Evolutionary conservation across 202 grass and related monocot species (phyloP).

Genomic region (Digitaria exilis): DNA sequence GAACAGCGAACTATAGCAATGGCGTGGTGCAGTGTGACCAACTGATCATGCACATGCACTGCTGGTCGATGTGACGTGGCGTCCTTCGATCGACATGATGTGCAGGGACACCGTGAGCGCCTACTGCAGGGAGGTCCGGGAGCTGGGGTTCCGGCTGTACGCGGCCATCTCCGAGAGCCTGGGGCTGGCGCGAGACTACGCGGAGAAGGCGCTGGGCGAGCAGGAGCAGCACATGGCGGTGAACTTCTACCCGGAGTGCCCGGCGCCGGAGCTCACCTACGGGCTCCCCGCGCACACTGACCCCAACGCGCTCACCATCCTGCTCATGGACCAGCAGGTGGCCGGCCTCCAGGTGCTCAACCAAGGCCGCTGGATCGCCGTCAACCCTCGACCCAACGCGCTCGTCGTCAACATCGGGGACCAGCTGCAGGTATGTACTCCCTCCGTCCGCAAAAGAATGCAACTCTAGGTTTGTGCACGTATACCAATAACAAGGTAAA

Average conservation of each 20-base stretch:
- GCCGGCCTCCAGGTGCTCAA: conserved; percentile 74
- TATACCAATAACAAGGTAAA: no score
- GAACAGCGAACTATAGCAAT: no score
- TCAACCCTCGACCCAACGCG: conserved; percentile 64
- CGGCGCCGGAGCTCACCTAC: conserved; percentile 79
- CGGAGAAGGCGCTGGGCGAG: conserved; percentile 58
- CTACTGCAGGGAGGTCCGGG: conserved; percentile 61
- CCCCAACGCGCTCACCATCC: conserved; percentile 87
- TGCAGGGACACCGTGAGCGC: conserved; percentile 56
- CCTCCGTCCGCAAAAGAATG: no score
- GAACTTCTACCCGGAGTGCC: conserved; percentile 91
- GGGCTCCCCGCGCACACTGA: conserved; percentile 87
- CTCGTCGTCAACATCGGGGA: conserved; percentile 89
- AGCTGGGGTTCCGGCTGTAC: conserved; percentile 62
- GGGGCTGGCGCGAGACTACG: conserved; percentile 52
- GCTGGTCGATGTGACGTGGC: no score
- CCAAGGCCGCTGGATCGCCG: conserved; percentile 73
- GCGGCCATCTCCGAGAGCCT: conserved; percentile 69
- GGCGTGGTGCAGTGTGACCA: no score
- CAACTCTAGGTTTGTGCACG: no score
- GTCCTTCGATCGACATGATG: no score
- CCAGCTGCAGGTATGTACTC: conserved; percentile 87
- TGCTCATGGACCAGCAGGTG: conserved; percentile 76
- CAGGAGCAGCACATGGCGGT: conserved; percentile 94
- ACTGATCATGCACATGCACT: no score